These are phyloP conservation scores for Cyathus striatus DNA, from an alignment of 768 basidiomycete species.

Conservation along the genomic window DNA sequence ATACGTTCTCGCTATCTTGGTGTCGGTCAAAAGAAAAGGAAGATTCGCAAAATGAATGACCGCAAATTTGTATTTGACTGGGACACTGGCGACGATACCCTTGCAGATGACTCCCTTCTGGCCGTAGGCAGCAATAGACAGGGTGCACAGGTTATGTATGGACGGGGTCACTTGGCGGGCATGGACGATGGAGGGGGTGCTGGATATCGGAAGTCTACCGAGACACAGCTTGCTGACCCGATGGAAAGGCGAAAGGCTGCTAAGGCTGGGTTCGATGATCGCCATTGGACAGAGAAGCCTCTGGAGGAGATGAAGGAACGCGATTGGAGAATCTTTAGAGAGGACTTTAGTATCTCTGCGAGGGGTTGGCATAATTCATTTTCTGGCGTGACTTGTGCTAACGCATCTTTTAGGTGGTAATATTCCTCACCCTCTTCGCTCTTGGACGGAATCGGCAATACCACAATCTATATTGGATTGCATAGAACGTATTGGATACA, in stretches of 20 bases:
- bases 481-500: conserved; percentile 91
- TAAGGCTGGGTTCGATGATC: conserved; percentile 82
- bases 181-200: conserved; percentile 74
- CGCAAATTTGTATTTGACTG: conserved; percentile 99
- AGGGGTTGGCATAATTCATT: conserved; percentile 48
- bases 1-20: conserved; percentile 94
- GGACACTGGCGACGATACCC: conserved; percentile 96
- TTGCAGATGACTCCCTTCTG: conserved; percentile 68
- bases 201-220: conserved; percentile 30
- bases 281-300: conserved; percentile 97
- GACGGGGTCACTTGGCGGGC: conserved; percentile 76
- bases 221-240: conserved; percentile 65
- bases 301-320: conserved; percentile 92
- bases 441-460: conserved; percentile 87
- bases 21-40: conserved; percentile 89
- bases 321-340: conserved; percentile 98
- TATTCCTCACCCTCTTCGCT: conserved; percentile 90
- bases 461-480: conserved; percentile 74
- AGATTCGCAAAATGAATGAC: conserved; percentile 91
- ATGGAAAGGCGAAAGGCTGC: conserved; percentile 80
- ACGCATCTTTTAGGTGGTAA: conserved; percentile 59
- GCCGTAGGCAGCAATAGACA: conserved; percentile 69
- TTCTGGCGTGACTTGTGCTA: conserved; percentile 1
- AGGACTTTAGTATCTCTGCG: conserved; percentile 95
- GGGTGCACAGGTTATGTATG: conserved; percentile 87